Base-by-base conservation (phyloP, 805 yeast species). In the Metschnikowia arizonensis region DNA sequence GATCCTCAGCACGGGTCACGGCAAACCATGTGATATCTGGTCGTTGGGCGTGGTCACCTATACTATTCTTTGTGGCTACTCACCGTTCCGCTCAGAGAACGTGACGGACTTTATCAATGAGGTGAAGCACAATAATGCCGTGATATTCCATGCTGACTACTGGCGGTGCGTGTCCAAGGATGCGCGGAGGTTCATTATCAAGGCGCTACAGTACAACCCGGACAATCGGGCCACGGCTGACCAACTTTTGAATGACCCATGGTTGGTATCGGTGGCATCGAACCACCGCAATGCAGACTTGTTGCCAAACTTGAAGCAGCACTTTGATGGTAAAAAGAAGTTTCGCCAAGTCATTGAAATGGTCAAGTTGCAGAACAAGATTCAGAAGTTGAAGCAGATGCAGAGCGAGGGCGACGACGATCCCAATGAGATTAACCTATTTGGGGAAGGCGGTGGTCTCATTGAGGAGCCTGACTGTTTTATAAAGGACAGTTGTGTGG, bases 21-120 rank as follows among this genome's bases (percentile, higher is more conserved):
- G 97, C 32, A 88, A 86, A 58, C 91, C 97, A 1, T 91, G 97
- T 66, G 99, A 91, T 63, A 78, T 91, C 45, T 91, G 99, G 99
- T 85, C 96, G 1, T 61, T 91, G 32, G 99, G 99, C 29, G 95
- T 91, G 7, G 88, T 91, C 36, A 80, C 96, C 0, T 93, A 88
- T 64, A 90, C 97, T 0, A 68, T 90, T 37, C 72, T 91, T 36
- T 88, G 93, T 55, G 99, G 99, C 0, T 88, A 89, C 61, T 84
- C 95, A 5, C 97, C 98, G 3, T 88, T 91, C 64, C 69, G 90
- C 41, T 81, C 96, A 0, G 97, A 90, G 59, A 83, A 79, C 38
- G 88, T 85, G 1, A 77, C 75, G 44, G 95, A 86, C 45, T 91
- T 93, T 60, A 66, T 91, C 38, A 78, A 77, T 35, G 98, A 91